These are phyloP conservation scores for Puccinia coronata DNA, from an alignment of 1,284 basidiomycete genomes.

Conservation along the genomic window DNA sequence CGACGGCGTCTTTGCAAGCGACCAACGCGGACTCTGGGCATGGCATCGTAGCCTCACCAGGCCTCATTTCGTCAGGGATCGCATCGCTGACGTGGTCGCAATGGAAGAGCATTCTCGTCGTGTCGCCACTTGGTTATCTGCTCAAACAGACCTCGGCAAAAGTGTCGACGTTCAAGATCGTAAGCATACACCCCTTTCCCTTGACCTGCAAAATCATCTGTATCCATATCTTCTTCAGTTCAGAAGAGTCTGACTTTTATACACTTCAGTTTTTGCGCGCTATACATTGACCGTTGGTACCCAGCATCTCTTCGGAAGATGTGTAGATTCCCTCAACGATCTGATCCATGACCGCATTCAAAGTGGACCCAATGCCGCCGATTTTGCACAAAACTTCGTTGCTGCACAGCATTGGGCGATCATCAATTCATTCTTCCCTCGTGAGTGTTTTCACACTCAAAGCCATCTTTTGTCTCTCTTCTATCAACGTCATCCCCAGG, in stretches of 20 bases:
- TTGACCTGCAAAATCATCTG: background rate
- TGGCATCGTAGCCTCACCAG: conserved; percentile 70
- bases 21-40: conserved; percentile 23
- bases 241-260: conserved; percentile 54
- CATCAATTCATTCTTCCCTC: conserved; percentile 20
- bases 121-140: conserved; percentile 63
- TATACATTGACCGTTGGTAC: conserved; percentile 72
- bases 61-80: conserved; percentile 72
- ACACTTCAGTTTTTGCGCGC: conserved; percentile 66
- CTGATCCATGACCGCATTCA: conserved; percentile 19
- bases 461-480: no score
- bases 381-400: conserved; percentile 35
- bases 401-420: conserved; percentile 38
- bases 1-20: conserved; percentile 15
- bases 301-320: conserved; percentile 62
- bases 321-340: conserved; percentile 40
- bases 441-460: no score
- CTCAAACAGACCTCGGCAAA: background rate
- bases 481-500: background rate
- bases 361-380: background rate
- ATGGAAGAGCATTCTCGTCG: conserved; percentile 66
- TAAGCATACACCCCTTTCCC: background rate
- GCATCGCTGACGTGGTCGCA: conserved; percentile 69
- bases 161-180: conserved; percentile 39
- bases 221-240: background rate